These are phyloP conservation scores for Fusarium aywerte DNA, from an alignment of 2,329 filamentous ascomycete species.

Conservation along the genomic window DNA sequence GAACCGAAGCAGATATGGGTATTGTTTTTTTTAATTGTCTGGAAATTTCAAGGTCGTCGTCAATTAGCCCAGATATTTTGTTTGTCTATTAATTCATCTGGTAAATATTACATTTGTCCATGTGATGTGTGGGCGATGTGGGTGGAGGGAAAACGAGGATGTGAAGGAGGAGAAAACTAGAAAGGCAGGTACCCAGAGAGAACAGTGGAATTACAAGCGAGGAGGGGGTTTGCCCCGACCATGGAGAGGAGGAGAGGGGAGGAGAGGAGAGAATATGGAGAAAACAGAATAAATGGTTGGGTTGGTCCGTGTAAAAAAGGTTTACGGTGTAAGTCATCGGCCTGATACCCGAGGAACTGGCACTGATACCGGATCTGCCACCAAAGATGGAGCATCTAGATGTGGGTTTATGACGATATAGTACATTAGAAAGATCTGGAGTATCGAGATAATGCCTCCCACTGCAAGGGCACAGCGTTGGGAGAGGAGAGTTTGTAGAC, in stretches of 20 bases:
- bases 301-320: slow-evolving; percentile 28
- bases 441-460: neutral
- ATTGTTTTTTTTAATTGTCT: neutral
- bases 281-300: slow-evolving; percentile 23
- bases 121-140: slow-evolving; percentile 9
- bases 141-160: slow-evolving; percentile 3
- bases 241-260: slow-evolving; percentile 15
- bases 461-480: neutral
- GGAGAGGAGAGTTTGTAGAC: neutral
- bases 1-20: slow-evolving; percentile 8
- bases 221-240: slow-evolving; percentile 32
- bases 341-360: slow-evolving; percentile 40
- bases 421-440: slow-evolving; percentile 10
- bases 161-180: slow-evolving; percentile 23
- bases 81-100: slow-evolving; percentile 4
- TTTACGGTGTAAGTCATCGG: slow-evolving; percentile 25
- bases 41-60: neutral
- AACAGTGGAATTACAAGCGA: slow-evolving; percentile 17
- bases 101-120: neutral
- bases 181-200: slow-evolving; percentile 15
- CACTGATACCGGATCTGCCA: slow-evolving; percentile 39
- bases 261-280: slow-evolving; percentile 20
- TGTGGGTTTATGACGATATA: slow-evolving; percentile 36
- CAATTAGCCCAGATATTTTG: neutral
- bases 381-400: slow-evolving; percentile 20